phyloP scores from a whole-genome alignment of 2,329 filamentous ascomycete genomes.

The Lecanicillium sp. region DNA sequence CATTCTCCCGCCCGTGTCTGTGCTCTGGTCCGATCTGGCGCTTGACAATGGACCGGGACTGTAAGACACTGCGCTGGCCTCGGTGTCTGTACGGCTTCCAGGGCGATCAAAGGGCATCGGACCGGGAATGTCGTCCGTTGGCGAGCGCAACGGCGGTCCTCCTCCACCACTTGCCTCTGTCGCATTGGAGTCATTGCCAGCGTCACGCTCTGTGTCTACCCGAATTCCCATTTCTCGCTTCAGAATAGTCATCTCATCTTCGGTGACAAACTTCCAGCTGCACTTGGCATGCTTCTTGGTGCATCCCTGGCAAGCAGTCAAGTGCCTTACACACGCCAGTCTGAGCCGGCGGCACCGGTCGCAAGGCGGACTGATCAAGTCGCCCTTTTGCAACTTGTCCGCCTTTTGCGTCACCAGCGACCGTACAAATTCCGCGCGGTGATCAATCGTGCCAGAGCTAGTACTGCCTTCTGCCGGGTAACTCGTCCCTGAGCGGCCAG shows the following conservation, averaged over 20 bases:
- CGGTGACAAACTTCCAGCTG: slow-evolving; percentile 72
- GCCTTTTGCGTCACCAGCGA: slow-evolving; percentile 64
- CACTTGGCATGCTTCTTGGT: slow-evolving; percentile 89
- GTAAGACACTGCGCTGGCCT: slow-evolving; percentile 5
- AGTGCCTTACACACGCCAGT: slow-evolving; percentile 76
- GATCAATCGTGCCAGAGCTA: slow-evolving; percentile 13
- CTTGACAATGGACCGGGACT: slow-evolving; percentile 10
- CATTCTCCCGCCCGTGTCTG: slow-evolving; percentile 3
- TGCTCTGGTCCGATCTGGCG: slow-evolving; percentile 8
- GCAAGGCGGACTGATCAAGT: slow-evolving; percentile 71
- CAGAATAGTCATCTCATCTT: slow-evolving; percentile 49
- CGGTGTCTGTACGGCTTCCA: slow-evolving; percentile 9
- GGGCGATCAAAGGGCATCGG: slow-evolving; percentile 6
- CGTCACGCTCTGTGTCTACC: slow-evolving; percentile 1
- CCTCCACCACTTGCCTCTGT: neutral
- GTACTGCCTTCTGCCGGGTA: slow-evolving; percentile 20
- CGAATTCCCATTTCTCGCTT: slow-evolving; percentile 18
- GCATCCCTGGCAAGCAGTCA: slow-evolving; percentile 79
- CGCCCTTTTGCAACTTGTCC: slow-evolving; percentile 66
- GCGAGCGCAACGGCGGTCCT: neutral
- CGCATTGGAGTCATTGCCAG: neutral
- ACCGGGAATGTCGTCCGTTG: slow-evolving; percentile 1
- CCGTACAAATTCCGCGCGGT: slow-evolving; percentile 25
- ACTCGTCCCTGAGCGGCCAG: slow-evolving; percentile 10
- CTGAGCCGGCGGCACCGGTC: slow-evolving; percentile 74